Base-by-base conservation (phyloP, 1,284 basidiomycete species). In the Agroathelia rolfsii region DNA sequence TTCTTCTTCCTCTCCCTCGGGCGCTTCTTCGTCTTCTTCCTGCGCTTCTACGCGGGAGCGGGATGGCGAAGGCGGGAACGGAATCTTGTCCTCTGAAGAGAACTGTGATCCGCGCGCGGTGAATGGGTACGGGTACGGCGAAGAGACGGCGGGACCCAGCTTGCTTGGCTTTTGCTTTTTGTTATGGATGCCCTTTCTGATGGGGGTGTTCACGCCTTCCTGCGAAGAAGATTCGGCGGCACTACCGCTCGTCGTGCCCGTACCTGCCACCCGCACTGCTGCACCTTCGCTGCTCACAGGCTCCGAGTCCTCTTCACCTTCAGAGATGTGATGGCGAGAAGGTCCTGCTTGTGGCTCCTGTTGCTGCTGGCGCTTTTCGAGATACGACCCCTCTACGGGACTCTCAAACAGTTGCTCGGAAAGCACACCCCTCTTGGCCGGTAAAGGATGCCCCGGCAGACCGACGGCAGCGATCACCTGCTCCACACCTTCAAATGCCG, bases 401-500 rank as follows among this genome's bases (percentile, higher is more conserved):
- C 53, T 62, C 31, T 67, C 61, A 43, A 84, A 84, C 37, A 84
- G 51, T 32, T 80, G 72, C 0, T 63, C 69, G 2, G 70, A 66
- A 15, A 84, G 56, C 13, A 67, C 62, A 6, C 66, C 66, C 4
- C 79, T 58, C 6, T 70, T 54, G 11, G 72, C 68, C 23, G 68
- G 65, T 3, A 62, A 53, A 1, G 72, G 64, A 8, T 56, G 55
- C 7, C 59, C 55, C 11, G 62, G 70, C 36, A 76, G 64, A 0
- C 80, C 81, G 10, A 77, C 72, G 7, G 78, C 79, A 0, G 79
- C 78, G 35, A 85, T 55, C 8, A 84, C 71, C 39, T 70, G 66
- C 30, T 81, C 74, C 39, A 82, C 60, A 9, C 67, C 75, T 26
- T 76, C 72, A 34, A 70, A 73, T 8, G 53, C 31, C 1, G 49